phyloP scores from a whole-genome alignment of 1,284 basidiomycete species.

The Cutaneotrichosporon cavernicola region DNA sequence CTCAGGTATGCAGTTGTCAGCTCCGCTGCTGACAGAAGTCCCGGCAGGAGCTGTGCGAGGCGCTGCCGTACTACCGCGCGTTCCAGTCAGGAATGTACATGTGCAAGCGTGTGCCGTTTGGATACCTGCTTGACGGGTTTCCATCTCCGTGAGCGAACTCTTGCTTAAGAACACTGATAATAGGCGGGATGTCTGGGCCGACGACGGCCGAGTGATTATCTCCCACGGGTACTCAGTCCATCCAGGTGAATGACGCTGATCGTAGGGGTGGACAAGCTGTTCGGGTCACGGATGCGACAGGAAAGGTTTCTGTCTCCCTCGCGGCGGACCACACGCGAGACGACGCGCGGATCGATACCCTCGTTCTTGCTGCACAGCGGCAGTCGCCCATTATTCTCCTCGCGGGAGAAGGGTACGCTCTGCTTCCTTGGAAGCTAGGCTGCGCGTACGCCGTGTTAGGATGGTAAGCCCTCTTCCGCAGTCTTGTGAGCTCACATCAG shows the following conservation, averaged over 20 bases:
- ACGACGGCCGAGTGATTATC: conserved; percentile 41
- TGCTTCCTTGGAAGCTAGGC: conserved; percentile 38
- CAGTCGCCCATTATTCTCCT: conserved; percentile 40
- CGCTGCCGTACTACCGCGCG: conserved; percentile 49
- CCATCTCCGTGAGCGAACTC: conserved; percentile 37
- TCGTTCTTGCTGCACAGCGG: conserved; percentile 32
- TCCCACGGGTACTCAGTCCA: conserved; percentile 40
- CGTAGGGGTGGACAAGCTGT: conserved; percentile 26
- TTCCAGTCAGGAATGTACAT: conserved; percentile 50
- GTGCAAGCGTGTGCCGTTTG: conserved; percentile 37
- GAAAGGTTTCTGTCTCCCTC: conserved; percentile 18
- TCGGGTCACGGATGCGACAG: conserved; percentile 12
- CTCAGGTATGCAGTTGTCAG: conserved; percentile 32
- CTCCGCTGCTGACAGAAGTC: conserved; percentile 26
- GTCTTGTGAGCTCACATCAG: conserved; percentile 19
- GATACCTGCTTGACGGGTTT: conserved; percentile 47
- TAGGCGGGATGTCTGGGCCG: conserved; percentile 47
- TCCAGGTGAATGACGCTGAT: neutral
- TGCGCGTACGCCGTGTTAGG: conserved; percentile 45
- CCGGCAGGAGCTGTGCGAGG: conserved; percentile 49
- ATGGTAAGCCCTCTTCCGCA: conserved; percentile 32
- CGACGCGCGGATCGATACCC: conserved; percentile 40
- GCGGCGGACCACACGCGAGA: conserved; percentile 37
- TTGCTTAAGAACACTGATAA: neutral
- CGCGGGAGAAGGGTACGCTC: conserved; percentile 41